Evolutionary conservation across 108 stramenopile genomes (phyloP), one percentile per base, ranked within the genome.

Genomic region (Nitzschia putrida): DNA sequence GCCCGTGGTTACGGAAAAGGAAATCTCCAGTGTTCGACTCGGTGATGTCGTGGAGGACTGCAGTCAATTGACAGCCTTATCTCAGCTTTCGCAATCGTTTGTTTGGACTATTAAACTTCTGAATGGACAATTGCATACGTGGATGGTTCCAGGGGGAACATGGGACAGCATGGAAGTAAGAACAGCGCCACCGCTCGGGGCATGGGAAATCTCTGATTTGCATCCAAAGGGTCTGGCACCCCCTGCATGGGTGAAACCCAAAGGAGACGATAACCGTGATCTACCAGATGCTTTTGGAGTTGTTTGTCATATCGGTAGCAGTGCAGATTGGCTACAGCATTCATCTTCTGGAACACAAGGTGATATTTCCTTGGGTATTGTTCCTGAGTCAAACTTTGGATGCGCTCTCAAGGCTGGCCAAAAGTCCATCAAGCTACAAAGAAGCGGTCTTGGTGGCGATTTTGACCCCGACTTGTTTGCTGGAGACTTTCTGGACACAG

Each of bases 81-180:
- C 29, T 1, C 29, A 34, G 29, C 29, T 34, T 34, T 34, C 29
- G 29, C 29, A 34, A 34, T 34, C 50, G 14, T 75, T 71, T 40
- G 70, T 68, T 2, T 80, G 80, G 80, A 70, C 57, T 12, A 61
- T 80, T 29, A 64, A 80, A 42, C 69, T 74, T 9, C 29, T 71
- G 39, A 64, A 75, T 50, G 80, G 74, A 5, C 37, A 67, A 16
- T 13, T 80, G 20, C 14, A 61, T 18, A 71, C 64, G 41, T 80
- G 80, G 80, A 57, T 51, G n/a, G 74, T 75, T 7, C 73, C 80
- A 8, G 57, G 37, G 16, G 44, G 43, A n/a, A n/a, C 63, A 26
- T 38, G 65, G 16, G 43, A 24, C 3, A 45, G 8, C 20, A 55
- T 34, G 13, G 51, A 61, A 8, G 29, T 34, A 34, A 34, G 29